Percentiles rank a stretch among this genome's conserved stretches.
Evolutionary conservation across 257 asterid genomes (phyloP).

Genomic region (Petunia secreta): DNA sequence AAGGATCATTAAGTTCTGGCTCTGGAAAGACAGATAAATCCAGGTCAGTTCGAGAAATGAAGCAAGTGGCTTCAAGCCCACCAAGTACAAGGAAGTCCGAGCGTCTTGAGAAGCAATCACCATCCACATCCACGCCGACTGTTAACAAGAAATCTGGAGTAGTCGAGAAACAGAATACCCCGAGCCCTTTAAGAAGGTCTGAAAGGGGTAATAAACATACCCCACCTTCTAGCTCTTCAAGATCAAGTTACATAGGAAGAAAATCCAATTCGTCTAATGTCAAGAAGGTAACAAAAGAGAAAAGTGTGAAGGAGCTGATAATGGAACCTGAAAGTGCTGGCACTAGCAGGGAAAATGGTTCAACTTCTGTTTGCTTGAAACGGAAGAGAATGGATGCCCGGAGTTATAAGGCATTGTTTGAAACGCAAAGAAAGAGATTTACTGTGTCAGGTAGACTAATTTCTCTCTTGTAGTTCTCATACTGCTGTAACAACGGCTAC

Average conservation of each 20-base stretch:
- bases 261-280: constrained; percentile 34
- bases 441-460: constrained; percentile 26
- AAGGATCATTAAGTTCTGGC: constrained; percentile 33
- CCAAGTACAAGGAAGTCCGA: constrained; percentile 46
- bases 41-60: constrained; percentile 38
- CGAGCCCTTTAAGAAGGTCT: constrained; percentile 48
- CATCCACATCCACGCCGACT: constrained; percentile 13
- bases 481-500: background rate
- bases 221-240: constrained; percentile 41
- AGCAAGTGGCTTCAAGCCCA: constrained; percentile 39
- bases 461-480: constrained; percentile 10
- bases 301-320: constrained; percentile 45
- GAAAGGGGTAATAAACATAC: constrained; percentile 47
- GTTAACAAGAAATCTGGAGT: constrained; percentile 38
- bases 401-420: constrained; percentile 24
- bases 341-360: constrained; percentile 32
- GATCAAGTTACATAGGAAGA: constrained; percentile 39
- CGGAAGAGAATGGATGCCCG: constrained; percentile 28
- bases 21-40: constrained; percentile 35
- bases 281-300: constrained; percentile 42
- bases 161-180: constrained; percentile 44
- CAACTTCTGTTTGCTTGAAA: constrained; percentile 35
- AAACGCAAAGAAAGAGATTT: constrained; percentile 26
- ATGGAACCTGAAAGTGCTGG: constrained; percentile 47
- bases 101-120: constrained; percentile 44